phyloP scores from a whole-genome alignment of 2,329 filamentous ascomycete species.

The Ascochyta clinopodiicola region DNA sequence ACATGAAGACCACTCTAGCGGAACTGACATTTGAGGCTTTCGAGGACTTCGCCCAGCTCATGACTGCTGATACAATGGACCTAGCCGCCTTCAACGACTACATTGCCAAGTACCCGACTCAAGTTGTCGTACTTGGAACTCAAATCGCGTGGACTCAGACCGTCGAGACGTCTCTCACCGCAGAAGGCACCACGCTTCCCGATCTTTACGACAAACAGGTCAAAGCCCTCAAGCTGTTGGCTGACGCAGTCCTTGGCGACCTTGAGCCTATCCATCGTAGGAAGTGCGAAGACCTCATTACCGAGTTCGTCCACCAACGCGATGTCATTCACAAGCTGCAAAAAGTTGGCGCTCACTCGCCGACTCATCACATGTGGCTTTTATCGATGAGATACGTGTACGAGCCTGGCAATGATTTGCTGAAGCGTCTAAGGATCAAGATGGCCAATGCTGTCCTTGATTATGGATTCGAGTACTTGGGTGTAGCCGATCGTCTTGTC shows the following conservation, averaged over 20 bases:
- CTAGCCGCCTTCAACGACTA: slow-evolving; percentile 75
- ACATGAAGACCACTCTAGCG: slow-evolving; percentile 93
- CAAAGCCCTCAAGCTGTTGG: slow-evolving; percentile 82
- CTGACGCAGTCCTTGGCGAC: slow-evolving; percentile 87
- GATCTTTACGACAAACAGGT: slow-evolving; percentile 82
- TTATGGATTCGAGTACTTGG: slow-evolving; percentile 98
- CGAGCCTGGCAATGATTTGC: slow-evolving; percentile 76
- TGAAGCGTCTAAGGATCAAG: slow-evolving; percentile 84
- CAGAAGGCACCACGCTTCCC: slow-evolving; percentile 73
- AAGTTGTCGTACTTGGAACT: slow-evolving; percentile 92
- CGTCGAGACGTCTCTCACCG: slow-evolving; percentile 77
- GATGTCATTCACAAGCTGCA: slow-evolving; percentile 90
- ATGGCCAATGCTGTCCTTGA: slow-evolving; percentile 96
- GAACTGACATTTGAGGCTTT: slow-evolving; percentile 89
- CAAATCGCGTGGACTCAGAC: slow-evolving; percentile 93
- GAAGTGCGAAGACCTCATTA: slow-evolving; percentile 98
- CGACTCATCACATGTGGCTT: slow-evolving; percentile 89
- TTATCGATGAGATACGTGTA: slow-evolving; percentile 98
- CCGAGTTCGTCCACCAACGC: slow-evolving; percentile 96
- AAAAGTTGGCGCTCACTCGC: slow-evolving; percentile 72
- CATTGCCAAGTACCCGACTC: slow-evolving; percentile 83
- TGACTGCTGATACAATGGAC: slow-evolving; percentile 74
- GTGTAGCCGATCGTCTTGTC: slow-evolving; percentile 94
- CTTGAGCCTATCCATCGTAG: slow-evolving; percentile 86
- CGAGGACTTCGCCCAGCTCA: slow-evolving; percentile 79